Evolutionary conservation across 1,284 basidiomycete species (phyloP), one percentile per base, ranked within the genome.

Genomic region (Exsudoporus floridanus): DNA sequence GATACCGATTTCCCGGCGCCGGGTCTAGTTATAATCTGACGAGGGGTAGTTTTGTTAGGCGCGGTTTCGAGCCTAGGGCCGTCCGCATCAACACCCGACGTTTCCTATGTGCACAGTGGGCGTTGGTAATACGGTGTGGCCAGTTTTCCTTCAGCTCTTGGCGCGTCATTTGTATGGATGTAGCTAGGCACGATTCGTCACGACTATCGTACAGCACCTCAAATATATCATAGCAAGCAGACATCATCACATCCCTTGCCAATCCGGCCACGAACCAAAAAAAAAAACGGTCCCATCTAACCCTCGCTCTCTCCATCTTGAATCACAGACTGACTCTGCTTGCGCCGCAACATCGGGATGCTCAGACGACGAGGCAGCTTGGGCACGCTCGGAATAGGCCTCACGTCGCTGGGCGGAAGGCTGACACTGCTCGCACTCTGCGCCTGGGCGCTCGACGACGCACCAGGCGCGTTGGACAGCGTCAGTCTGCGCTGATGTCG

Each of bases 341-440:
- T 70, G 28, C 66, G 64, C n/a, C 64, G 62, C 35, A 66, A 48
- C 46, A 67, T 56, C 0, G 66, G 68, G 19, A 66, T 67, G 34
- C 68, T 66, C n/a, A 66, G 50, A 18, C 61, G 55, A 40, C 59
- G 68, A 1, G 65, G 63, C n/a, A 66, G 31, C 49, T 42, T 69
- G 14, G 66, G 67, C 35, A 59, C 19, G 38, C 63, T 70, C 33
- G 62, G 54, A 9, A 47, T 35, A 6, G 49, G 63, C 50, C 52
- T 69, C 38, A 46, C 42, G 16, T 53, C 45, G 4, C 50, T 51
- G 1, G 42, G 28, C 2, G 35, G 49, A 6, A 36, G 46, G 27
- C 13, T 46, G 31, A 35, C 23, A n/a, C n/a, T 35, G 1, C 31
- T 41, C 19, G 7, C 25, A 9, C 16, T 28, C 12, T 50, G 52